These are phyloP conservation scores for Botrytis sinoallii DNA, from an alignment of 2,329 filamentous ascomycete species.

Conservation along the genomic window DNA sequence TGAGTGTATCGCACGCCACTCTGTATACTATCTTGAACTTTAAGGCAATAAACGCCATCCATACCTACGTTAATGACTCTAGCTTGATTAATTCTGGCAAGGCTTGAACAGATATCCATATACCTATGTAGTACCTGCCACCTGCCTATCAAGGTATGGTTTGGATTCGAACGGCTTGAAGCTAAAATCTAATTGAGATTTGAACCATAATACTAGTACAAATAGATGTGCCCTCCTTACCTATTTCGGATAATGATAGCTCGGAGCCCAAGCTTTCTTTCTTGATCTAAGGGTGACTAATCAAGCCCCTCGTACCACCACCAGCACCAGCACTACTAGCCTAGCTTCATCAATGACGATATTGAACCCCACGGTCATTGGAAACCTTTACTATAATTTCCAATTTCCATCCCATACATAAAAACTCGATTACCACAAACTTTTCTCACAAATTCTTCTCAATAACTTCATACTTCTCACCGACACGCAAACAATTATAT, in stretches of 20 bases:
- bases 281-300: not conserved
- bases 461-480: not conserved
- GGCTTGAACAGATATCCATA: not conserved
- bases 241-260: not conserved
- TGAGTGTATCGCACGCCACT: not conserved
- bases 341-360: constrained; percentile 6
- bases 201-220: not conserved
- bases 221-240: not conserved
- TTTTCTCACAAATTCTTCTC: not conserved
- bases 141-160: not conserved
- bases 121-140: not conserved
- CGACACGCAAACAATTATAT: not conserved
- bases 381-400: not conserved
- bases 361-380: not conserved
- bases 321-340: not conserved
- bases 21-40: not conserved
- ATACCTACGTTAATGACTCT: not conserved
- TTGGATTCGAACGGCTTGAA: not conserved
- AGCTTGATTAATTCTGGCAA: not conserved
- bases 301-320: not conserved
- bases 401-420: not conserved
- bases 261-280: not conserved
- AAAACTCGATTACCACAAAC: not conserved
- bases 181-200: not conserved
- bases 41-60: not conserved